These are phyloP conservation scores for Pichia kudriavzevii DNA, from an alignment of 1,139 yeast species.

Conservation along the genomic window DNA sequence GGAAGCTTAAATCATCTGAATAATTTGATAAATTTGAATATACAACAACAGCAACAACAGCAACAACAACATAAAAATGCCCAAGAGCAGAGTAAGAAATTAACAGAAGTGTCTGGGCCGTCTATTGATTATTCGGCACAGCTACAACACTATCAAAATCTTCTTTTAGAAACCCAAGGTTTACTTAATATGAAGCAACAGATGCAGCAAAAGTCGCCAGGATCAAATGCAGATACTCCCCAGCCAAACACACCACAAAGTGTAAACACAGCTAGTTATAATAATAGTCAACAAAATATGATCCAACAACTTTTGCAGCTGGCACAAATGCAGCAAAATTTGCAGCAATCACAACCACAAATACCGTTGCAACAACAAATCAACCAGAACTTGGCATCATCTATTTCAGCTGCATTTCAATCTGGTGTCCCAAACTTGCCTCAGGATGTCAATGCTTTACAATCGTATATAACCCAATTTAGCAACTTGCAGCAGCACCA, in stretches of 20 bases:
- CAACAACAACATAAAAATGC: too few species aligned
- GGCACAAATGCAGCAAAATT: slow-evolving; percentile 10
- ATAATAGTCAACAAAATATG: neutral
- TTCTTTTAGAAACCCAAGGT: slow-evolving; percentile 25
- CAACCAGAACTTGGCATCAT: slow-evolving; percentile 4
- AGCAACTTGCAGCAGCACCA: neutral
- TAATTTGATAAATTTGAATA: too few species aligned
- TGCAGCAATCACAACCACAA: slow-evolving; percentile 11
- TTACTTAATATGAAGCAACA: slow-evolving; percentile 16
- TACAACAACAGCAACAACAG: too few species aligned
- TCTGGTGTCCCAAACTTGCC: too few species aligned
- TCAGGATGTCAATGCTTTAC: too few species aligned
- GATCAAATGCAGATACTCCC: neutral
- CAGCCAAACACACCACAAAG: neutral
- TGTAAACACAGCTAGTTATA: neutral
- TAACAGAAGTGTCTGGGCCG: slow-evolving; percentile 13
- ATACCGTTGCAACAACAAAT: slow-evolving; percentile 5
- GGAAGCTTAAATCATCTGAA: too few species aligned
- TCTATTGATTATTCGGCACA: slow-evolving; percentile 26
- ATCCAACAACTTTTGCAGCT: slow-evolving; percentile 2
- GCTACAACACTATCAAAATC: slow-evolving; percentile 27
- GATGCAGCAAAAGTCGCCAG: slow-evolving; percentile 10
- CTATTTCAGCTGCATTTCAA: slow-evolving; percentile 3
- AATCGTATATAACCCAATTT: too few species aligned
- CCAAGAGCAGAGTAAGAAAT: slow-evolving; percentile 4